Percentiles rank a stretch among this genome's conserved stretches.
Conservation (phyloP, 116 monocot species). For the Phalaenopsis hybrid region DNA sequence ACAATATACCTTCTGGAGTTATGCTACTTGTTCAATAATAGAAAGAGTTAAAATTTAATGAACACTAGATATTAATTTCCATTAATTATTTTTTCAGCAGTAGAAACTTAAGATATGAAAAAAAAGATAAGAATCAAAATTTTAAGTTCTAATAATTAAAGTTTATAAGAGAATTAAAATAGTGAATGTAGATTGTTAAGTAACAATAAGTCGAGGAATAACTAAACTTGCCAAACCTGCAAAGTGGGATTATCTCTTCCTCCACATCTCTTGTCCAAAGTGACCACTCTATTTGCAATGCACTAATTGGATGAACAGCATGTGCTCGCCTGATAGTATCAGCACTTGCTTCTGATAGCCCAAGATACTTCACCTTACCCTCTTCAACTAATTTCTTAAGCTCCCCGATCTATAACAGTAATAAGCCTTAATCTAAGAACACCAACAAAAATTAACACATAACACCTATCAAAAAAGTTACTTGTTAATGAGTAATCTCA, state of each 20-base stretch:
- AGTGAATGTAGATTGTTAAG: too few relatives aligned
- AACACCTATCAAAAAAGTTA: neutral
- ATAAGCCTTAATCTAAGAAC: neutral
- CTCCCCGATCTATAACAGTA: conserved; percentile 29
- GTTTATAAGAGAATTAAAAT: too few relatives aligned
- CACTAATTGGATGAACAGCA: conserved; percentile 70
- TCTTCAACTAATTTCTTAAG: conserved; percentile 70
- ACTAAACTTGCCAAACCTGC: conserved; percentile 36
- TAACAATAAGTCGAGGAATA: neutral
- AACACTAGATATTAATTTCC: too few relatives aligned
- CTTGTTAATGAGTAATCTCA: conserved; percentile 3
- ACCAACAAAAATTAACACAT: neutral
- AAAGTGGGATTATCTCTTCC: conserved; percentile 60
- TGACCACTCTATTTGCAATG: conserved; percentile 81
- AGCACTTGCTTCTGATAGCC: conserved; percentile 68
- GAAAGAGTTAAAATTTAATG: too few relatives aligned
- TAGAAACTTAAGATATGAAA: too few relatives aligned
- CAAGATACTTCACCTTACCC: conserved; percentile 70
- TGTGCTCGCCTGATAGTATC: conserved; percentile 78
- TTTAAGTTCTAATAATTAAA: too few relatives aligned
- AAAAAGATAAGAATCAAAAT: too few relatives aligned
- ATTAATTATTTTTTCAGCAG: too few relatives aligned
- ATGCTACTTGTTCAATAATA: too few relatives aligned
- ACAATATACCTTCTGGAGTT: too few relatives aligned
- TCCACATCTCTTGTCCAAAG: conserved; percentile 77